Conservation (phyloP, 2,329 filamentous ascomycete genomes). For the Cadophora malorum region DNA sequence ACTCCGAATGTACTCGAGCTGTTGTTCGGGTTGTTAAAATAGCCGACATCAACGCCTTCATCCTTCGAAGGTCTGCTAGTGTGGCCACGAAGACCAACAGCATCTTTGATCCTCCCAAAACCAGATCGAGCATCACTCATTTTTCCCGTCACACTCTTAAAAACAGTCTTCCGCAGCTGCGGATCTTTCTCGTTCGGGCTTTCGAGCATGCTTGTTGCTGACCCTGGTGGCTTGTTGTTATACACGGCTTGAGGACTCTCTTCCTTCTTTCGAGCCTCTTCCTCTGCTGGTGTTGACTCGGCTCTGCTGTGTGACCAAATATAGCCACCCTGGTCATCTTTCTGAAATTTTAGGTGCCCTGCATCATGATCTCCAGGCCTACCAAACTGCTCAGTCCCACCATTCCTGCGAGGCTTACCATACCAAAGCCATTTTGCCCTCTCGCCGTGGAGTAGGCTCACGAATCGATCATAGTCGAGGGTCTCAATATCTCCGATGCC, state of each 20-base stretch:
- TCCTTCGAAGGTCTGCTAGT: conserved; percentile 62
- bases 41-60: conserved; percentile 43
- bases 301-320: conserved; percentile 55
- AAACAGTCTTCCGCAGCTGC: conserved; percentile 66
- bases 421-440: conserved; percentile 94
- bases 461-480: conserved; percentile 83
- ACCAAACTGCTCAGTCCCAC: conserved; percentile 52
- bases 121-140: conserved; percentile 83
- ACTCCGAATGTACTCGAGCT: conserved; percentile 29
- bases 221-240: conserved; percentile 52
- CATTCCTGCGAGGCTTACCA: conserved; percentile 79
- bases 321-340: conserved; percentile 59
- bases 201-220: conserved; percentile 55
- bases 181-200: conserved; percentile 61
- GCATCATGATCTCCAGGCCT: conserved; percentile 53
- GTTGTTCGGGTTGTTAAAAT: conserved; percentile 37
- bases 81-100: conserved; percentile 67
- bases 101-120: conserved; percentile 84
- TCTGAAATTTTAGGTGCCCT: conserved; percentile 58
- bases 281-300: conserved; percentile 60
- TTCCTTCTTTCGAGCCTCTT: conserved; percentile 50
- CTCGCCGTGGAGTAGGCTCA: conserved; percentile 79
- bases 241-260: conserved; percentile 56
- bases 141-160: conserved; percentile 80
- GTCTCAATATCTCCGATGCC: conserved; percentile 94